Conservation (phyloP, 208 protist species). For the Trichomonas vaginalis region DNA sequence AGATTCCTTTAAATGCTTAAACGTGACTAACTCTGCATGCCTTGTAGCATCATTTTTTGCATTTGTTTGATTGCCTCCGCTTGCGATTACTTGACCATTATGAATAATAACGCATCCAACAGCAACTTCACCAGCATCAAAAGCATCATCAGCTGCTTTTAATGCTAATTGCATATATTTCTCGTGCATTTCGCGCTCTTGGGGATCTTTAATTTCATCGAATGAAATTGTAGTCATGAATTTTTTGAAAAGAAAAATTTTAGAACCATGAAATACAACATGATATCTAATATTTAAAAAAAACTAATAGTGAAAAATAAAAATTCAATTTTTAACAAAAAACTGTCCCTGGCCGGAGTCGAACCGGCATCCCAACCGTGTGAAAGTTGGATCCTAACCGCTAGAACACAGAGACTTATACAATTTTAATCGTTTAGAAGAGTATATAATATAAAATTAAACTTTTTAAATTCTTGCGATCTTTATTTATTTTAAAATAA, state of each 20-base stretch:
- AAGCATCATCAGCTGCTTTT: neutral
- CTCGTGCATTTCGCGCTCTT: neutral
- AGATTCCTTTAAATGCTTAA: slow-evolving; percentile 13
- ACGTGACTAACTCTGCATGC: slow-evolving; percentile 28
- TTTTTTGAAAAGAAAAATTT: no score
- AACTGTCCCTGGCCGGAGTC: neutral
- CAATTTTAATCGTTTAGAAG: neutral
- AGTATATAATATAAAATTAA: neutral
- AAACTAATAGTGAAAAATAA: neutral
- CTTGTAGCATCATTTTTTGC: slow-evolving; percentile 20
- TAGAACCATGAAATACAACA: no score
- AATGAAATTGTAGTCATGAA: neutral
- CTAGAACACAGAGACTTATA: neutral
- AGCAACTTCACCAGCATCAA: slow-evolving; percentile 34
- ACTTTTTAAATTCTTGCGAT: neutral
- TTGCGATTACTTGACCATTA: slow-evolving; percentile 25
- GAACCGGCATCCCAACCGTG: neutral
- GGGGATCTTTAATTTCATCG: neutral
- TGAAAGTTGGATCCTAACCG: slow-evolving; percentile 6
- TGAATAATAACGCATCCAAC: slow-evolving; percentile 41
- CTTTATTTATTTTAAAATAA: neutral
- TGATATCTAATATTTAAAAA: no score
- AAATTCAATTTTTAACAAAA: neutral
- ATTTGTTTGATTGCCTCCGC: slow-evolving; percentile 32
- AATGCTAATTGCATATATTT: neutral